Conservation (phyloP, 306 rosid species). For the Medicago ruthenica region DNA sequence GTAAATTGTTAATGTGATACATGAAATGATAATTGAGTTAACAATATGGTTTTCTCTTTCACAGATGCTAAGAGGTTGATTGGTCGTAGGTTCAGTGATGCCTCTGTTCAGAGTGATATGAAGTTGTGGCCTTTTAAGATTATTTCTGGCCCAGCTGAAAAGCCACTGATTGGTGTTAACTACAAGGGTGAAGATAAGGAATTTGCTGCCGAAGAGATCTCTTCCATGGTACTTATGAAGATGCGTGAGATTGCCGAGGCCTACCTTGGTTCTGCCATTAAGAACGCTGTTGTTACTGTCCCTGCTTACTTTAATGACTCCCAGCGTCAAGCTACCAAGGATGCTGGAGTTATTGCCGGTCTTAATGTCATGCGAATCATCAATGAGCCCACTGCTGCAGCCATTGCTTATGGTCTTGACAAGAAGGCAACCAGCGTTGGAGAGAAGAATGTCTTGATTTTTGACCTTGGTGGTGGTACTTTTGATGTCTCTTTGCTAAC, state of each 20-base stretch:
- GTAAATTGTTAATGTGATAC: background rate
- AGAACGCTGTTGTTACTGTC: constrained; percentile 75
- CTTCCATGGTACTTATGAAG: constrained; percentile 72
- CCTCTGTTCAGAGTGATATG: constrained; percentile 67
- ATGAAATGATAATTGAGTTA: too few species aligned
- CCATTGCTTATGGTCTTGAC: constrained; percentile 77
- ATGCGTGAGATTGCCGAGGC: constrained; percentile 87
- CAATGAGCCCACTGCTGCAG: constrained; percentile 68
- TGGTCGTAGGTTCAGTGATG: constrained; percentile 62
- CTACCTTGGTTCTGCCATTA: constrained; percentile 58
- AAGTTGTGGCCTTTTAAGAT: constrained; percentile 77
- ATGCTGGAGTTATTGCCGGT: constrained; percentile 78
- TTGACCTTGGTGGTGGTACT: constrained; percentile 71
- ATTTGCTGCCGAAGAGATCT: constrained; percentile 71
- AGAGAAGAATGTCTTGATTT: constrained; percentile 72
- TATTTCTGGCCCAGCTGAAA: constrained; percentile 62
- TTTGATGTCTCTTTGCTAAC: constrained; percentile 69
- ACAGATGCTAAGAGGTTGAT: constrained; percentile 76
- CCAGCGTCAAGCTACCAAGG: constrained; percentile 79
- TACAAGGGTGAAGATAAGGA: constrained; percentile 77
- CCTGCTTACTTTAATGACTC: constrained; percentile 77
- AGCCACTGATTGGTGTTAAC: constrained; percentile 63
- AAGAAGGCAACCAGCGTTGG: constrained; percentile 81
- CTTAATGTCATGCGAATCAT: constrained; percentile 67
- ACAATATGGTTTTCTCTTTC: background rate